These are phyloP conservation scores for Entomortierella chlamydospora DNA, from an alignment of 192 early-diverging fungal genomes.

Conservation along the genomic window DNA sequence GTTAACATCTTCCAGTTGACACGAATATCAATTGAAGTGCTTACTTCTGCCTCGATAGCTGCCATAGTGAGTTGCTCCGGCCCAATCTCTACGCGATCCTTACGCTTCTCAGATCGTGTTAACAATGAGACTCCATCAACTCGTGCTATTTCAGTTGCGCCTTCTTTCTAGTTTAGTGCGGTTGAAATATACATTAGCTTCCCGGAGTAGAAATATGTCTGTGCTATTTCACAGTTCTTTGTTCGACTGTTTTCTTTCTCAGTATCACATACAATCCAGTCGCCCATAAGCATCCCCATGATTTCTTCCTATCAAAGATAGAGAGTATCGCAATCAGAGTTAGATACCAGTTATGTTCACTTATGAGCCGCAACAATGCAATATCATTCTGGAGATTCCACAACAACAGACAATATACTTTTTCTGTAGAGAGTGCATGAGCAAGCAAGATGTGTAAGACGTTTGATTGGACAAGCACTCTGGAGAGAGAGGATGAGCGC, in stretches of 20 bases:
- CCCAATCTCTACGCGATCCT: slow-evolving; percentile 65
- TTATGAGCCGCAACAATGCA: too few species aligned
- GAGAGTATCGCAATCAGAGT: too few species aligned
- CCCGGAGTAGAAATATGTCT: too few species aligned
- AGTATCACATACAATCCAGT: slow-evolving; percentile 56
- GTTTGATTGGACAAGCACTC: slow-evolving; percentile 55
- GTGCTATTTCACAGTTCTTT: too few species aligned
- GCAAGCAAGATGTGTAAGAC: slow-evolving; percentile 59
- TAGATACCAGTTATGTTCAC: too few species aligned
- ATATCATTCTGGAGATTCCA: neutral
- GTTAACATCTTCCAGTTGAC: neutral
- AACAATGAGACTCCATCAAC: slow-evolving; percentile 58
- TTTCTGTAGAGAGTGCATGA: slow-evolving; percentile 63
- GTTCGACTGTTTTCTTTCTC: too few species aligned
- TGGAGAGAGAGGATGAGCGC: slow-evolving; percentile 39
- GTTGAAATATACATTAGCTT: too few species aligned
- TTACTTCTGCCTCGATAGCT: slow-evolving; percentile 60
- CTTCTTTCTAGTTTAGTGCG: slow-evolving; percentile 17
- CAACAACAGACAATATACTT: slow-evolving; percentile 23
- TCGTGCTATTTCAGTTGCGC: slow-evolving; percentile 46
- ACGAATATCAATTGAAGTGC: neutral
- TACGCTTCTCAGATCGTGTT: slow-evolving; percentile 63
- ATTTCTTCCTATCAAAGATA: slow-evolving; percentile 58
- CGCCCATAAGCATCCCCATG: slow-evolving; percentile 66
- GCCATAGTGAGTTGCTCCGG: slow-evolving; percentile 63